Evolutionary conservation across 2,329 filamentous ascomycete species (phyloP), one percentile per base, ranked within the genome.

Genomic region (Colletotrichum echinochloae): DNA sequence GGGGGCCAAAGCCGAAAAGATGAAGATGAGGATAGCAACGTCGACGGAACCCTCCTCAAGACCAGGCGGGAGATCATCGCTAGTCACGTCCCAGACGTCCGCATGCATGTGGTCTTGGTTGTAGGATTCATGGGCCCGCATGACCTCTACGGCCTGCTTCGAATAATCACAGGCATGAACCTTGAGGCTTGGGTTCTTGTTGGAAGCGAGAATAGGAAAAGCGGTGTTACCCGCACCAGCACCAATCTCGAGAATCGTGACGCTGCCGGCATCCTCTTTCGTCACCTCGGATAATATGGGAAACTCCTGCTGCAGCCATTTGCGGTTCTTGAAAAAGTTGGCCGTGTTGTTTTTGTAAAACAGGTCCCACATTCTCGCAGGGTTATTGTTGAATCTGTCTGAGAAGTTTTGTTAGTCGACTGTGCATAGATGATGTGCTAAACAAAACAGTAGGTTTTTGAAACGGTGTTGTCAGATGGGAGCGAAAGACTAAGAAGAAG

Each of bases 241-340:
- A 65, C 96, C 96, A 72, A 98, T 94, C 80, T 99, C 96, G 49
- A 99, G 85, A 57, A 99, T 82, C 11, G 91, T 88, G 68, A 90
- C 86, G 30, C 87, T 87, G 4, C 93, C 94, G 2, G 91, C 90
- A 68, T 90, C 90, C 73, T 89, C 87, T 67, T 87, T 83, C 16
- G 92, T 95, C 60, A 97, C 87, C 68, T 93, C 88, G 30, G 87
- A 89, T n/a, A 99, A 84, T 5, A 98, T 84, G 0, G 96, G 96
- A 74, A 99, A 99, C 80, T 99, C 96, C 80, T 98, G 95, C 74
- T 92, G 92, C 39, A 99, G 84, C 96, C 96, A 99, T 80, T 98
- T 98, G 73, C 96, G 89, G 79, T 99, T 93, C 83, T 99, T 99
- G 89, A 99, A 99, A 83, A 99, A 99, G 78, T 98, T 98, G 76